A percentile compares a stretch with the other conserved stretches of the same genome.
phyloP scores from a whole-genome alignment of 345 rosid genomes.

The Eucalyptus marginata region DNA sequence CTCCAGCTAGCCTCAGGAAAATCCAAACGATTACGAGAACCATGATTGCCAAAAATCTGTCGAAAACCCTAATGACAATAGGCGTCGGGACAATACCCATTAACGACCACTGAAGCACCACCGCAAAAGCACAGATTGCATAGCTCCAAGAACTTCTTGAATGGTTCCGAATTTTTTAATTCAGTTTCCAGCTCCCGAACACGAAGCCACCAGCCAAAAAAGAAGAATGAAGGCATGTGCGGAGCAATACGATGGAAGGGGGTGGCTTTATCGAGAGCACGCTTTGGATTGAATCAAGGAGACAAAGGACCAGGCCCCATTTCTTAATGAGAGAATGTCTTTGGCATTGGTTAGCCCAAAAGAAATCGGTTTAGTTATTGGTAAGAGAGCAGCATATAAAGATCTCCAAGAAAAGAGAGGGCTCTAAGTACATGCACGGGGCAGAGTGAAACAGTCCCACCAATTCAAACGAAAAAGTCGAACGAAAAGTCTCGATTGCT shows the following conservation, averaged over 20 bases:
- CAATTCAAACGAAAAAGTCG: background rate
- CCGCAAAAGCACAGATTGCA: background rate
- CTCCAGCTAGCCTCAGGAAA: background rate
- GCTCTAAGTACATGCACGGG: constrained; percentile 1
- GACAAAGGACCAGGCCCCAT: constrained; percentile 32
- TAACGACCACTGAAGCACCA: background rate
- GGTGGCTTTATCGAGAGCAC: constrained; percentile 69
- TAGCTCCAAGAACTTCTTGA: background rate
- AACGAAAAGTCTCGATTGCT: background rate
- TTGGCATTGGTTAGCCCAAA: background rate
- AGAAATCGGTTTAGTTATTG: background rate
- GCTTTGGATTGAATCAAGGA: constrained; percentile 86
- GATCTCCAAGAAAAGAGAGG: constrained; percentile 9
- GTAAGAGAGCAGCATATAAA: background rate
- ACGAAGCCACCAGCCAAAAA: constrained; percentile 12
- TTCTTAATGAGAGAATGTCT: constrained; percentile 29
- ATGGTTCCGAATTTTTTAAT: background rate
- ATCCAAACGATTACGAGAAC: background rate
- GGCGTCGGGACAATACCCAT: background rate
- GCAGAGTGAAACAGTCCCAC: background rate
- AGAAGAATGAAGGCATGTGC: constrained; percentile 69
- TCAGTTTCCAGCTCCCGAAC: background rate
- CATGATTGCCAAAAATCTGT: background rate
- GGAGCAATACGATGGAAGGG: constrained; percentile 24
- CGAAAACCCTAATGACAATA: background rate